phyloP scores from a whole-genome alignment of 306 rosid species.

The Castanea sativa region DNA sequence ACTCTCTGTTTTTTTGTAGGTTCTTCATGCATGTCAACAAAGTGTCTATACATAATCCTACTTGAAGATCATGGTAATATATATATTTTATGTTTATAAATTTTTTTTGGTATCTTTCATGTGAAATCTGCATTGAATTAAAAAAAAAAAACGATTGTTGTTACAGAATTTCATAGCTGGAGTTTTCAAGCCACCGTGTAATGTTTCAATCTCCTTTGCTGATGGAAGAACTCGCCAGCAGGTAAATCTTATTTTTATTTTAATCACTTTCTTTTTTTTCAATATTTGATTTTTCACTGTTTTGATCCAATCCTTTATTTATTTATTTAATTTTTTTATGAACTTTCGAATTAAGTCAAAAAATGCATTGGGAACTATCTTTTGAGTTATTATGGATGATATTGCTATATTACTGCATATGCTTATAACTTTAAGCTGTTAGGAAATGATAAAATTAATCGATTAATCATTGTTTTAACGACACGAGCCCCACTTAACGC shows the following conservation, averaged over 20 bases:
- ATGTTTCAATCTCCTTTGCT: slow-evolving; percentile 23
- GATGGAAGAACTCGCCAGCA: slow-evolving; percentile 30
- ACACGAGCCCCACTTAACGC: too few species aligned
- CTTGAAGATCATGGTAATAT: slow-evolving; percentile 23
- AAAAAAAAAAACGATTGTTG: not conserved
- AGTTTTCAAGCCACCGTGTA: slow-evolving; percentile 35
- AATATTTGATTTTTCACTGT: too few species aligned
- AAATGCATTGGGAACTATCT: too few species aligned
- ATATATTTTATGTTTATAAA: not conserved
- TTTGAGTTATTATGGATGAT: too few species aligned
- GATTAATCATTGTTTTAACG: too few species aligned
- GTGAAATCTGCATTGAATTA: not conserved
- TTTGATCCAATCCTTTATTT: too few species aligned
- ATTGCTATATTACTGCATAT: too few species aligned
- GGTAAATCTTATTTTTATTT: slow-evolving; percentile 11
- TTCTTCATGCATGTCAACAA: slow-evolving; percentile 5
- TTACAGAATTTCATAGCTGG: slow-evolving; percentile 35
- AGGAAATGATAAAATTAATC: too few species aligned
- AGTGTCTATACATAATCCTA: slow-evolving; percentile 1
- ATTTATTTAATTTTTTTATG: too few species aligned
- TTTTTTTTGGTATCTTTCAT: not conserved
- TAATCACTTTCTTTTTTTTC: too few species aligned
- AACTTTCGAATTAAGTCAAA: too few species aligned
- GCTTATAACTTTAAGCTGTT: too few species aligned
- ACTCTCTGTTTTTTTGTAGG: not conserved